Evolutionary conservation across 2,329 filamentous ascomycete species (phyloP), one percentile per base, ranked within the genome.

Genomic region (Colletotrichum cordylinicola): DNA sequence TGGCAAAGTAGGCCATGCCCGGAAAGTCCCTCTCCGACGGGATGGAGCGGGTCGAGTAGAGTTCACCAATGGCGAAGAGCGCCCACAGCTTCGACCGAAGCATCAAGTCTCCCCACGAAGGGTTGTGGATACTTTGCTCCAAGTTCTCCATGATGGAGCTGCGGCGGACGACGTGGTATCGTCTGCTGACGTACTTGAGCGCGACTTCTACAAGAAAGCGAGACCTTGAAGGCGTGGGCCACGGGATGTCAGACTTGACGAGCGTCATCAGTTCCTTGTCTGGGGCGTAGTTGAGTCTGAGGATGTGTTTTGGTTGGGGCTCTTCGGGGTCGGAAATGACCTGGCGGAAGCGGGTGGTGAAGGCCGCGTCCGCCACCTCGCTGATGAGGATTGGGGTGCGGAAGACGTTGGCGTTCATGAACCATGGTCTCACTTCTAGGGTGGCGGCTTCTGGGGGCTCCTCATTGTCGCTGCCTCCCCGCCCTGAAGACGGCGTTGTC

Each of bases 1-100:
- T 80, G 0, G 83, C 83, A 78, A 87, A 89, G 39, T 88, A 88
- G 0, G 78, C 74, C 66, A 88, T 79, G 0, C 87, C 87, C 2
- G 87, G 87, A 71, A 88, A 87, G 2, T 81, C 79, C 18, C 80
- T 78, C 8, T 82, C 82, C 2, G 82, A 79, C 21, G 74, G 74
- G 8, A 83, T 82, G 5, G 83, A 82, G 37, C 85, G 80, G 0
- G 83, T 84, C 2, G 87, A 87, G 37, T 87, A 88, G n/a, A 86
- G 83, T 73, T 88, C 86, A 0, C 87, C 87, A 10, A 89, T 81
- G 0, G 87, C 87, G 77, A 88, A 87, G 8, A 88, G 58, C 0
- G 85, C 86, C 80, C 85, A 86, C 0, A 88, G 72, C 61, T 87
- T 87, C 75, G 85, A 86, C 12, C 81, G 82, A 0, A 82, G 75